Base-by-base conservation (phyloP, 495 filamentous ascomycete species). In the Penicillium ucsense region DNA sequence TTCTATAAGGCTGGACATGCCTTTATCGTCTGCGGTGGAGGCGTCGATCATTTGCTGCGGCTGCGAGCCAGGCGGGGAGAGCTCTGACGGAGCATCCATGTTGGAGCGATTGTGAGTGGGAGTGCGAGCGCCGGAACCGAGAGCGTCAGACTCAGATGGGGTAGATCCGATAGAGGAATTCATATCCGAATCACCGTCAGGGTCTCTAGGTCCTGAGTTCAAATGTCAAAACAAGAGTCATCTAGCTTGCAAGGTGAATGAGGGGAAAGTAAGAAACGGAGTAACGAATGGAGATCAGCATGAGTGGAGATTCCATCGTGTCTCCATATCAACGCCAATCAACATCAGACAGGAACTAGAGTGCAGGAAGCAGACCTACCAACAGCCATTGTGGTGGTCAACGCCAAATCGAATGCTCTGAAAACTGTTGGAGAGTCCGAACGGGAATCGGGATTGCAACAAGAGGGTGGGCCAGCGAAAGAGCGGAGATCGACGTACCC, bases 171-270 rank as follows among this genome's bases (percentile, higher is more conserved):
- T 63, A 9, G 75, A 79, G 12, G 75, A 77, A 31, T 72, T 68
- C 79, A 82, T 82, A 49, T 71, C 69, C 38, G 73, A 77, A 60
- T 82, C 77, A 8, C 76, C 75, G 63, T 80, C 77, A 46, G 53
- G 61, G 50, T 81, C 75, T 68, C 45, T 48, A 4, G 53, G 46
- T 10, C 59, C 59, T 58, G 27, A 11, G 35, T 41, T 7, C 9
- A 27, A 39, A 35, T 6, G 48, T 52, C 41, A 50, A 38, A 39
- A n/a, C 34, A 12, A n/a, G 29, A 28, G 35, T 39, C 20, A 20
- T 20, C 20, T 20, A 20, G 20, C 20, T 20, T 1, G 20, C 20
- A 20, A 20, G 20, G 20, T 20, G 10, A 41, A 37, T 8, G 34
- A 7, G 43, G 47, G 41, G 41, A 43, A 43, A 12, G n/a, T 43